Base-by-base conservation (phyloP, 495 filamentous ascomycete species). In the Neurospora sp. region DNA sequence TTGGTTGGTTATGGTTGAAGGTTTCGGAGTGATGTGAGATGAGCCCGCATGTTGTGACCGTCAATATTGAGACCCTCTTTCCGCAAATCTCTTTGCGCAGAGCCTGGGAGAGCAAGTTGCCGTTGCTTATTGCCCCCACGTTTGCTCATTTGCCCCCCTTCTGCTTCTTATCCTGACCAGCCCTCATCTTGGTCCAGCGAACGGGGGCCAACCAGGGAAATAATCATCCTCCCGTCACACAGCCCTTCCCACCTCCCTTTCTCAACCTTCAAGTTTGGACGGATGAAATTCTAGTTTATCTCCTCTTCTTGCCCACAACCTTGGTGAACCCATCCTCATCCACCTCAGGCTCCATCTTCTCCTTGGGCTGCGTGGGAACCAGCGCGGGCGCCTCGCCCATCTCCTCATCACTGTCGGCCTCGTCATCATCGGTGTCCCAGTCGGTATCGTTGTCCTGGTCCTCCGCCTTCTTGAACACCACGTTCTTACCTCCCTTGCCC, bases 251-350 rank as follows among this genome's bases (percentile, higher is more conserved):
- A 69, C 22, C 22, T 7, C 39, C 18, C 38, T 0, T 37, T 73
- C 35, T n/a, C 69, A 68, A 71, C 65, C 65, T 37, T 41, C 41
- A 41, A 37, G 9, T 70, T 42, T 73, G 31, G 27, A 59, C 5
- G 47, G 12, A 7, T 14, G 5, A 61, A 14, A 2, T 31, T 38
- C 45, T 39, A 38, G 39, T 68, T 16, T 75, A 87, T 82, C 81
- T 81, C 77, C 84, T 90, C 86, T 89, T 92, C 84, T 90, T 94
- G 73, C 89, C 87, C 73, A 91, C 86, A 72, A 97, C 93, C 83
- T 91, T 94, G n/a, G 90, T 94, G 80, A 98, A 98, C 16, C 95
- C 95, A 76, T 98, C 95, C 70, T 97, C 93, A 82, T 98, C 95
- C 69, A 97, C 84, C 81, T 94, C 91, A 2, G 93, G 92, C 76